A percentile compares a stretch with the other conserved stretches of the same genome.
Conservation (phyloP, 805 yeast genomes). For the Sporopachydermia lactativora region DNA sequence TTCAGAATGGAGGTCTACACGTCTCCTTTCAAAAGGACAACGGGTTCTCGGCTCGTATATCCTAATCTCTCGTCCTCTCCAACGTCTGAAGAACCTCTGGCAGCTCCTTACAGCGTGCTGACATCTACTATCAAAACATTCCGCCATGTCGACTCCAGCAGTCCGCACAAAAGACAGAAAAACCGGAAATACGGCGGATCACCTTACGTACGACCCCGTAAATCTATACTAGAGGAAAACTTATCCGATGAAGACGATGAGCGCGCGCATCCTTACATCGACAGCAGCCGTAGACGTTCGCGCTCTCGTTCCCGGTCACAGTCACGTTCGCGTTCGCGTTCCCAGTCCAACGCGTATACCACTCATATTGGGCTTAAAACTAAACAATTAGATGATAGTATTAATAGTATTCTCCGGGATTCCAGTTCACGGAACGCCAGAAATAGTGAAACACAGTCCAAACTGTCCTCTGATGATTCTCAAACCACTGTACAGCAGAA, state of each 20-base stretch:
- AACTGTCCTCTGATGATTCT: too few species aligned
- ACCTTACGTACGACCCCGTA: neutral
- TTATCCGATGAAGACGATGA: neutral
- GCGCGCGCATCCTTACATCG: conserved; percentile 1
- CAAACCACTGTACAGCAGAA: too few species aligned
- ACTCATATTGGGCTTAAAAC: too few species aligned
- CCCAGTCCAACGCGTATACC: too few species aligned
- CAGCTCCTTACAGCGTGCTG: neutral
- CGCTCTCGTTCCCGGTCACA: neutral
- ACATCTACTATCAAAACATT: neutral
- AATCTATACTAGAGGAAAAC: neutral
- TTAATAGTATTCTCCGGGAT: neutral
- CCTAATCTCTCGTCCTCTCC: neutral
- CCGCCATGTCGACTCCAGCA: neutral
- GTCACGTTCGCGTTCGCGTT: neutral
- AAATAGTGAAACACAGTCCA: too few species aligned
- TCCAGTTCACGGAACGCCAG: too few species aligned
- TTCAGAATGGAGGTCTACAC: conserved; percentile 1
- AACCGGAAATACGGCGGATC: conserved; percentile 1
- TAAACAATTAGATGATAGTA: neutral
- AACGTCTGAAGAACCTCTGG: neutral
- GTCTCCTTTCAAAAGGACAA: neutral
- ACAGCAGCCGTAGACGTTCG: neutral
- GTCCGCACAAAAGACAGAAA: neutral
- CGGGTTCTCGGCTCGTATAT: neutral